Conservation (phyloP, 208 protist genomes). For the Novymonas esmeraldas region DNA sequence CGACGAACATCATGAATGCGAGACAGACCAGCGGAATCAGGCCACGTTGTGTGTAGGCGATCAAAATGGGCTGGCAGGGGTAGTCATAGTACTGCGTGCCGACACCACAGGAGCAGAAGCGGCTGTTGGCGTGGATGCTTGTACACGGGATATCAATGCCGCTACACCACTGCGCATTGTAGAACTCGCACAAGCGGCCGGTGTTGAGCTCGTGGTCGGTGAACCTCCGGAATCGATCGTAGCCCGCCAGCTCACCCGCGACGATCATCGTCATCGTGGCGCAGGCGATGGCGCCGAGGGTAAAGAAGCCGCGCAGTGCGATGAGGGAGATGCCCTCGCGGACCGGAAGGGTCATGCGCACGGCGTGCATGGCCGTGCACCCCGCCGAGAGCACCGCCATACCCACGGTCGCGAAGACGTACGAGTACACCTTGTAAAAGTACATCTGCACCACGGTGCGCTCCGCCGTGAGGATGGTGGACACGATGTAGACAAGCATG, state of each 20-base stretch:
- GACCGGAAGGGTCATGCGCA: slow-evolving; percentile 58
- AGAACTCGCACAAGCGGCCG: slow-evolving; percentile 21
- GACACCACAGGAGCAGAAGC: neutral
- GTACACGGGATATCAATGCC: slow-evolving; percentile 42
- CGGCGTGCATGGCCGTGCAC: slow-evolving; percentile 48
- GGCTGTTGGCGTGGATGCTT: neutral
- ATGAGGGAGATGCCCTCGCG: slow-evolving; percentile 9
- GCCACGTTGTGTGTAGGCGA: slow-evolving; percentile 13
- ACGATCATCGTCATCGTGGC: slow-evolving; percentile 48
- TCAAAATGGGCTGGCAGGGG: slow-evolving; percentile 8
- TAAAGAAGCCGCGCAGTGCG: slow-evolving; percentile 22
- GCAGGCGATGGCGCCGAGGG: slow-evolving; percentile 32
- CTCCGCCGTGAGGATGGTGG: slow-evolving; percentile 26
- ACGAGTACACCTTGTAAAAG: slow-evolving; percentile 33
- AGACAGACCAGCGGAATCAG: slow-evolving; percentile 27
- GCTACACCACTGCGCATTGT: slow-evolving; percentile 38
- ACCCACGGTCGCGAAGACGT: slow-evolving; percentile 35
- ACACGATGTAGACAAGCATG: slow-evolving; percentile 34
- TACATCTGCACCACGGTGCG: slow-evolving; percentile 31
- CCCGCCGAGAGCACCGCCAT: slow-evolving; percentile 28
- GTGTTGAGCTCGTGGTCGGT: neutral
- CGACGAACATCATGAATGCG: slow-evolving; percentile 15
- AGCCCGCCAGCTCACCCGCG: slow-evolving; percentile 25
- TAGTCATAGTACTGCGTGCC: neutral
- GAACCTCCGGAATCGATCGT: slow-evolving; percentile 7